Evolutionary conservation across 306 rosid species (phyloP).

Genomic region (Albizia julibrissin): DNA sequence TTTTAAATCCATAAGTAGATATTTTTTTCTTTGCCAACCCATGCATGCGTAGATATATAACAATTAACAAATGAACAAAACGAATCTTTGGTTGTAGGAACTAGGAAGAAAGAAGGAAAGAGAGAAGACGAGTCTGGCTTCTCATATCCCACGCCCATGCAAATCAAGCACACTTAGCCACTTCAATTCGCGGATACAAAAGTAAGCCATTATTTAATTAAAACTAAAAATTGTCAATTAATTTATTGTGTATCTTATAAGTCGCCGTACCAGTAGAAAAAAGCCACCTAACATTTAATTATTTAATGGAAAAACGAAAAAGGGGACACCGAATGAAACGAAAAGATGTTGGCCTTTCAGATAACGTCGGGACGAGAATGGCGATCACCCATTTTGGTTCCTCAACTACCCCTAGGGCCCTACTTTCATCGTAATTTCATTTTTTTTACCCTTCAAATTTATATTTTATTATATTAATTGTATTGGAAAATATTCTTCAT

Average conservation of each 20-base stretch:
- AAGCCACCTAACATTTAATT: background rate
- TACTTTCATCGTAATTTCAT: background rate
- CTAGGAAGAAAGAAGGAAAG: background rate
- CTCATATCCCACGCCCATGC: background rate
- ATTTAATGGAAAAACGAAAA: background rate
- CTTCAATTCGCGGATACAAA: background rate
- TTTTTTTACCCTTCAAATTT: background rate
- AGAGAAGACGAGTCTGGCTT: background rate
- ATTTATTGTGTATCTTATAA: background rate
- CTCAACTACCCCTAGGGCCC: background rate
- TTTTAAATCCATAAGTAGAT: too few relatives aligned
- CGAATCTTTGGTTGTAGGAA: background rate
- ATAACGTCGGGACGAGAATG: background rate
- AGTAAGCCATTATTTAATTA: background rate
- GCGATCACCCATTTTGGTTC: background rate
- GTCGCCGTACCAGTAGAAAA: background rate
- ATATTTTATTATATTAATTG: background rate
- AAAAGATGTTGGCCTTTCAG: background rate
- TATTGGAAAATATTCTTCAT: background rate
- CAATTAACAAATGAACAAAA: background rate
- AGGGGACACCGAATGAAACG: background rate
- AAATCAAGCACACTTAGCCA: background rate
- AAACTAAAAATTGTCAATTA: background rate
- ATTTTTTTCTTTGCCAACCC: background rate
- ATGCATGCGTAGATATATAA: background rate